Evolutionary conservation across 805 yeast genomes (phyloP).

Genomic region (Lipomyces starkeyi): DNA sequence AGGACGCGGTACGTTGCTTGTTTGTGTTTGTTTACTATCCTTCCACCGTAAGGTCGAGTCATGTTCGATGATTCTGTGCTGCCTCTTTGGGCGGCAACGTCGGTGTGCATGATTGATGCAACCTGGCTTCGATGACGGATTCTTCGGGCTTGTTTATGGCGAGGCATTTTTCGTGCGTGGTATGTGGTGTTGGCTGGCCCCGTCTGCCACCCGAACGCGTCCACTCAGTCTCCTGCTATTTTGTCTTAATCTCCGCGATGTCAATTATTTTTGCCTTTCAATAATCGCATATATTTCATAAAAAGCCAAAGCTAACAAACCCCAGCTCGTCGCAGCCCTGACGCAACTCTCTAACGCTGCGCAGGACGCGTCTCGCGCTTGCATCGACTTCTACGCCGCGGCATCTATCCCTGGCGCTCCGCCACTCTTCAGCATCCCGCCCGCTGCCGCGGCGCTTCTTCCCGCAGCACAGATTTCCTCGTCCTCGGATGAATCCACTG

Average conservation of each 20-base stretch:
- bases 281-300: not conserved
- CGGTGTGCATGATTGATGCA: not conserved
- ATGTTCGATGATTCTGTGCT: not conserved
- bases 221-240: not conserved
- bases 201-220: not conserved
- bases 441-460: slow-evolving; percentile 38
- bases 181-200: not conserved
- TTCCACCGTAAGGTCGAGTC: not conserved
- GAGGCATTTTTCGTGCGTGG: not conserved
- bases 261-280: not conserved
- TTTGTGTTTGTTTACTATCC: not conserved
- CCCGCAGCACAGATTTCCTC: slow-evolving; percentile 31
- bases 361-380: slow-evolving; percentile 35
- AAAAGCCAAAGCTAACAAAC: not conserved
- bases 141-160: not conserved
- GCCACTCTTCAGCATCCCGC: slow-evolving; percentile 44
- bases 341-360: slow-evolving; percentile 36
- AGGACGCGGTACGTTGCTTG: slow-evolving; percentile 47
- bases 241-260: not conserved
- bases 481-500: slow-evolving; percentile 39
- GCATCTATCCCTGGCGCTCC: slow-evolving; percentile 45
- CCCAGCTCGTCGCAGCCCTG: slow-evolving; percentile 36
- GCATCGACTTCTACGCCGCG: slow-evolving; percentile 33
- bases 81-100: not conserved
- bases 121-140: not conserved